Conservation (phyloP, 2,329 filamentous ascomycete species). For the Cladophialophora immunda region DNA sequence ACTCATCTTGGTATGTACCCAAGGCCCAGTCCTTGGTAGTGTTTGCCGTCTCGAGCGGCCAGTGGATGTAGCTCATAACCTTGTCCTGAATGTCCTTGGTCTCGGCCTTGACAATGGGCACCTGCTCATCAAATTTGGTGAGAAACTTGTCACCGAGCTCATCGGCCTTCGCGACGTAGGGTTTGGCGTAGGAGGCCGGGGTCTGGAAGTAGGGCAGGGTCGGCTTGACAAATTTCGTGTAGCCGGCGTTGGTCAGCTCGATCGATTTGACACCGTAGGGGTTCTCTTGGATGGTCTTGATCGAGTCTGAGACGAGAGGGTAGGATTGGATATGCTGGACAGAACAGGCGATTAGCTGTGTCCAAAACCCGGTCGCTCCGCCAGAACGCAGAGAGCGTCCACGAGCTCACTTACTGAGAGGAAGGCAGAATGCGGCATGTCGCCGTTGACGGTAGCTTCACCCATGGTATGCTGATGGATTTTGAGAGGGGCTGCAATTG, state of each 20-base stretch:
- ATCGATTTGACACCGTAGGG: constrained; percentile 85
- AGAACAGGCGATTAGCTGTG: constrained; percentile 21
- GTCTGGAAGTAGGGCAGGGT: constrained; percentile 79
- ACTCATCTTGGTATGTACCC: constrained; percentile 54
- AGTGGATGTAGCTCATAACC: constrained; percentile 67
- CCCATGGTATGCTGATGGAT: constrained; percentile 45
- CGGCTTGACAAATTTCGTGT: constrained; percentile 78
- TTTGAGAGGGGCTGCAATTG: not conserved
- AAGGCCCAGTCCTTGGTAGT: constrained; percentile 61
- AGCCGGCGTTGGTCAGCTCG: constrained; percentile 76
- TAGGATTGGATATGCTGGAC: constrained; percentile 82
- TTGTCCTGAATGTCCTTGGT: constrained; percentile 74
- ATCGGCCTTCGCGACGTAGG: constrained; percentile 86
- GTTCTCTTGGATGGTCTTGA: constrained; percentile 81
- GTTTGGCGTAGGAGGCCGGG: constrained; percentile 82
- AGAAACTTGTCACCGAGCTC: constrained; percentile 77
- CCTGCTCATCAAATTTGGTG: constrained; percentile 71
- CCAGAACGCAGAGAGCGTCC: not conserved
- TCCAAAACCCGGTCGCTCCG: not conserved
- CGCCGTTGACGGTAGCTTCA: constrained; percentile 59
- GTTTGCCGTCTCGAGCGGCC: constrained; percentile 70
- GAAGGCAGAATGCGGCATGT: constrained; percentile 52
- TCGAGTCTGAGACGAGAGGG: constrained; percentile 80
- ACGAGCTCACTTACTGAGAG: constrained; percentile 39
- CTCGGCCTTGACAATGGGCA: constrained; percentile 79